These are phyloP conservation scores for Thraustochytrium sp. DNA, from an alignment of 352 stramenopile genomes.

Conservation along the genomic window DNA sequence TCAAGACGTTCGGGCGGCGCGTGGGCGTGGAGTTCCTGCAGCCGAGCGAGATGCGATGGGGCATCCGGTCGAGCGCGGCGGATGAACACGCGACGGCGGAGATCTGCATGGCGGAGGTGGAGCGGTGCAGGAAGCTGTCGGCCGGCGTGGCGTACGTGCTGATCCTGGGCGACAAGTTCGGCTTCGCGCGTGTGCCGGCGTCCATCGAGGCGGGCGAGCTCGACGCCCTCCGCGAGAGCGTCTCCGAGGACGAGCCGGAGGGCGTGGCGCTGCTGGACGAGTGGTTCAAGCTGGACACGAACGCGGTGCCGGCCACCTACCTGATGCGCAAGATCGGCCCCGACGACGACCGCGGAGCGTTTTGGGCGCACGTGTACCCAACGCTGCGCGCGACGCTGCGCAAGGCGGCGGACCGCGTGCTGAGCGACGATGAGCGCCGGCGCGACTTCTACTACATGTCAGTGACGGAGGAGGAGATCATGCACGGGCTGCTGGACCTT, in stretches of 20 bases:
- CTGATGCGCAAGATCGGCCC: background rate
- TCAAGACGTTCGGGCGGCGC: background rate
- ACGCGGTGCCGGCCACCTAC: background rate
- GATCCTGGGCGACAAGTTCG: slow-evolving; percentile 1
- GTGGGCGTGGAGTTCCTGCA: background rate
- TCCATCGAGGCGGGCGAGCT: background rate
- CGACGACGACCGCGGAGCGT: background rate
- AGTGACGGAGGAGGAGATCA: slow-evolving; percentile 20
- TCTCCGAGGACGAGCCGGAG: background rate
- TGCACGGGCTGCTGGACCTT: background rate
- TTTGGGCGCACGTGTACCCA: background rate
- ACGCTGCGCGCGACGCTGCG: background rate
- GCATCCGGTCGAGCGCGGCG: background rate
- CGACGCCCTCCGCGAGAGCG: background rate
- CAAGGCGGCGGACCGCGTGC: background rate
- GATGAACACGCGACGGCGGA: background rate
- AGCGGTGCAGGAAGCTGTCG: background rate
- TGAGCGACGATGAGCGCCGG: background rate
- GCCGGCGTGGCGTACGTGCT: background rate
- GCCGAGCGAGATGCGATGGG: slow-evolving; percentile 32
- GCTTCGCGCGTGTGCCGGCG: background rate
- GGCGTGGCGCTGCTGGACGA: background rate
- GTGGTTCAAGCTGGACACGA: slow-evolving; percentile 7
- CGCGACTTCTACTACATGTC: background rate
- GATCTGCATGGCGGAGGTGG: slow-evolving; percentile 17